phyloP scores from a whole-genome alignment of 2,329 filamentous ascomycete species.

The Colletotrichum liaoningense region DNA sequence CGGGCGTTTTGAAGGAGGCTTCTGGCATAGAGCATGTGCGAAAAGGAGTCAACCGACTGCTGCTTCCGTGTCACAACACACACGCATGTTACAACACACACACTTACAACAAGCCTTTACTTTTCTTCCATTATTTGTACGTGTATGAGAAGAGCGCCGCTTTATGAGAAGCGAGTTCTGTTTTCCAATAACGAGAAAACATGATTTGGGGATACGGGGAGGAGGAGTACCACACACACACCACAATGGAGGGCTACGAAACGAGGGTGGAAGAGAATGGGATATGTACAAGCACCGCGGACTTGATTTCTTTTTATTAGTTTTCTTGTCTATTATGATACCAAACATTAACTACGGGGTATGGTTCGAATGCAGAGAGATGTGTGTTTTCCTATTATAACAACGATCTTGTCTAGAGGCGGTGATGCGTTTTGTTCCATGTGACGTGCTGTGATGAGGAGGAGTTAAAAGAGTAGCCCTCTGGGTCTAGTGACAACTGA shows the following conservation, averaged over 20 bases:
- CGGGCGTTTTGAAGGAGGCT: conserved; percentile 12
- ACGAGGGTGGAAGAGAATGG: background rate
- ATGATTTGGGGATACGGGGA: background rate
- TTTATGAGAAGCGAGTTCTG: background rate
- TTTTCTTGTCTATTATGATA: conserved; percentile 2
- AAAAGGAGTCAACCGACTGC: background rate
- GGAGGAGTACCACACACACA: background rate
- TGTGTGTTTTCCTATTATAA: background rate
- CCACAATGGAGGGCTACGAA: background rate
- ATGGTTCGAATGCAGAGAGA: background rate
- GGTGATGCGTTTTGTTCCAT: background rate
- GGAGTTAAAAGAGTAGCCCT: too few species aligned
- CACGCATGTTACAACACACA: background rate
- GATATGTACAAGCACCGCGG: background rate
- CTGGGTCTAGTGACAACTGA: too few species aligned
- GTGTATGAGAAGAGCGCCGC: background rate
- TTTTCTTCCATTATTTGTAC: background rate
- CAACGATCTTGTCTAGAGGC: background rate
- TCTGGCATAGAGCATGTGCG: background rate
- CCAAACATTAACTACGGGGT: background rate
- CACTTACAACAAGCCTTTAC: background rate
- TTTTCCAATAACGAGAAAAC: background rate
- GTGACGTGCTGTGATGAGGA: background rate
- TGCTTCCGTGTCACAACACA: background rate
- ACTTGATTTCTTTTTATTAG: background rate